These are phyloP conservation scores for Epichloe elymi DNA, from an alignment of 2,329 filamentous ascomycete species.

Conservation along the genomic window DNA sequence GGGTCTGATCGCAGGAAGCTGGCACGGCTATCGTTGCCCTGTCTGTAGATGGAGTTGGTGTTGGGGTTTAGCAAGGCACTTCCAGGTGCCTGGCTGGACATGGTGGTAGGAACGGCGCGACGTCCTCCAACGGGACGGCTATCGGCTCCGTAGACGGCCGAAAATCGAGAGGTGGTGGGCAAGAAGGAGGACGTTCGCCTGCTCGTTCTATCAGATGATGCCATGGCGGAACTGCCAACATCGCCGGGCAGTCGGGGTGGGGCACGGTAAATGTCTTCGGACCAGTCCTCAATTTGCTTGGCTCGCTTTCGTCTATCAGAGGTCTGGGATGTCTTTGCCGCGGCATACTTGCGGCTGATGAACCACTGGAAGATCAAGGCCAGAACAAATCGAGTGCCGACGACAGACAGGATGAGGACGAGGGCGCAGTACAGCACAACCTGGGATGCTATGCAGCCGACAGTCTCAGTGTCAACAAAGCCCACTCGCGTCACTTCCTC, in stretches of 20 bases:
- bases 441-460: constrained; percentile 94
- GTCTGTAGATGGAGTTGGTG: constrained; percentile 58
- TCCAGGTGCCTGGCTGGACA: constrained; percentile 77
- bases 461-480: constrained; percentile 86
- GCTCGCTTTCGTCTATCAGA: constrained; percentile 73
- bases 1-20: constrained; percentile 53
- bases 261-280: constrained; percentile 90
- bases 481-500: constrained; percentile 93
- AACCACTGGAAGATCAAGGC: constrained; percentile 96
- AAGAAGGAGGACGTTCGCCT: constrained; percentile 77
- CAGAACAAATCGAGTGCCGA: constrained; percentile 73
- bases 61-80: constrained; percentile 47
- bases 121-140: constrained; percentile 32
- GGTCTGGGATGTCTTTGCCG: constrained; percentile 71
- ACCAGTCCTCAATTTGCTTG: constrained; percentile 95
- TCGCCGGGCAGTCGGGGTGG: constrained; percentile 71
- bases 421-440: constrained; percentile 92
- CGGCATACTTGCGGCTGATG: constrained; percentile 72
- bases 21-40: constrained; percentile 46
- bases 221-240: constrained; percentile 48
- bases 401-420: constrained; percentile 82
- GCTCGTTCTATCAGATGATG: constrained; percentile 55
- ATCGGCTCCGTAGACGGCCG: constrained; percentile 73
- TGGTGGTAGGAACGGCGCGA: constrained; percentile 64
- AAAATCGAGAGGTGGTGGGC: constrained; percentile 89